Conservation (phyloP, 2,329 filamentous ascomycete species). For the Paracoccidioides brasiliensis region DNA sequence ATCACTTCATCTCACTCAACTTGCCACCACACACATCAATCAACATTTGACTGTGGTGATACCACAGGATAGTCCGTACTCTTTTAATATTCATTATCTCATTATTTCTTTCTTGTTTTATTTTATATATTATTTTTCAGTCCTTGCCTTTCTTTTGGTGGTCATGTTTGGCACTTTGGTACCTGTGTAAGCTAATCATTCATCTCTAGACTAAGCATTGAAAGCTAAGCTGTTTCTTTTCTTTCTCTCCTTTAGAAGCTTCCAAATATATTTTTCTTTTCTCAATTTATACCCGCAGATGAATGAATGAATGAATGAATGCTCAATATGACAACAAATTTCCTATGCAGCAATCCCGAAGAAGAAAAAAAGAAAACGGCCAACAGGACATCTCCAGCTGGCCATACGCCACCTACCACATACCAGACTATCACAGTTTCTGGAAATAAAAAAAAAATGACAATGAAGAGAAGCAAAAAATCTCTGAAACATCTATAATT, state of each 20-base stretch:
- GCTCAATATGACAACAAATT: neutral
- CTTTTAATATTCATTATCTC: neutral
- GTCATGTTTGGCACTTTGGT: neutral
- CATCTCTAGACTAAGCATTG: no score
- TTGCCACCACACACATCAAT: no score
- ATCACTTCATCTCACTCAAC: no score
- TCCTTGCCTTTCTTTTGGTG: neutral
- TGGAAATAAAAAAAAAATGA: no score
- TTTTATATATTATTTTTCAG: neutral
- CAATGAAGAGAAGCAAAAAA: neutral
- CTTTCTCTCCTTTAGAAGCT: neutral
- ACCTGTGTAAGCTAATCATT: neutral
- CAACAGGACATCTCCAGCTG: neutral
- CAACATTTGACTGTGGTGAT: no score
- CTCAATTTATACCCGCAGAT: neutral
- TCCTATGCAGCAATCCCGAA: neutral
- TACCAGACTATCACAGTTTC: neutral
- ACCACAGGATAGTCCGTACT: neutral
- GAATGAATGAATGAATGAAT: no score
- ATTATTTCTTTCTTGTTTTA: neutral
- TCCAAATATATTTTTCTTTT: neutral
- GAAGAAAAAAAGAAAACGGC: neutral
- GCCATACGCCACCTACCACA: neutral
- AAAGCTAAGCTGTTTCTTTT: neutral
- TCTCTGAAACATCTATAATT: neutral